Conservation (phyloP, 257 asterid genomes). For the Solanum pinnatisectum region DNA sequence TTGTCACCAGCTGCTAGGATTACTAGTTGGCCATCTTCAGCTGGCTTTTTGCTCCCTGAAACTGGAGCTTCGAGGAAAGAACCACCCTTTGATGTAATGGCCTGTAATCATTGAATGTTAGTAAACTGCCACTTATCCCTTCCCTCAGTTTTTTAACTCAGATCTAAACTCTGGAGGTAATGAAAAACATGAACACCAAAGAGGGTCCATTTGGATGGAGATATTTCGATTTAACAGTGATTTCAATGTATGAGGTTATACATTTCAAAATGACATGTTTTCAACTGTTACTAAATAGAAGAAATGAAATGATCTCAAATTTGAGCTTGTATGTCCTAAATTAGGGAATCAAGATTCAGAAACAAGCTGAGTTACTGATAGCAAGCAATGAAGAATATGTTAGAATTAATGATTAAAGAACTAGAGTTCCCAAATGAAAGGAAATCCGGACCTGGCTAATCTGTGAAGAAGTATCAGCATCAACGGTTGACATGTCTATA, state of each 20-base stretch:
- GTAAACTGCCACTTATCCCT: neutral
- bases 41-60: constrained; percentile 98
- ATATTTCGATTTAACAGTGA: neutral
- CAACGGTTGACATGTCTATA: constrained; percentile 98
- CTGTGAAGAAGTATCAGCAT: constrained; percentile 85
- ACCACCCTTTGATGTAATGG: constrained; percentile 74
- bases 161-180: neutral
- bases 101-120: constrained; percentile 36
- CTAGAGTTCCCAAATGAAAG: neutral
- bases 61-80: constrained; percentile 87
- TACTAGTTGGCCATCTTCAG: constrained; percentile 96
- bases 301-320: neutral
- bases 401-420: neutral
- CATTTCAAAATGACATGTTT: neutral
- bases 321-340: neutral
- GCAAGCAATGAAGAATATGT: neutral
- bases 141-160: neutral
- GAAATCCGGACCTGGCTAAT: constrained; percentile 54
- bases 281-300: neutral
- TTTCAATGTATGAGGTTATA: neutral
- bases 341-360: neutral
- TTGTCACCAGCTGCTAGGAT: constrained; percentile 96
- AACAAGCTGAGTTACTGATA: neutral
- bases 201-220: neutral
- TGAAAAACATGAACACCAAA: neutral